Conservation (phyloP, 139 green algal genomes). For the Chlorella ohadii region DNA sequence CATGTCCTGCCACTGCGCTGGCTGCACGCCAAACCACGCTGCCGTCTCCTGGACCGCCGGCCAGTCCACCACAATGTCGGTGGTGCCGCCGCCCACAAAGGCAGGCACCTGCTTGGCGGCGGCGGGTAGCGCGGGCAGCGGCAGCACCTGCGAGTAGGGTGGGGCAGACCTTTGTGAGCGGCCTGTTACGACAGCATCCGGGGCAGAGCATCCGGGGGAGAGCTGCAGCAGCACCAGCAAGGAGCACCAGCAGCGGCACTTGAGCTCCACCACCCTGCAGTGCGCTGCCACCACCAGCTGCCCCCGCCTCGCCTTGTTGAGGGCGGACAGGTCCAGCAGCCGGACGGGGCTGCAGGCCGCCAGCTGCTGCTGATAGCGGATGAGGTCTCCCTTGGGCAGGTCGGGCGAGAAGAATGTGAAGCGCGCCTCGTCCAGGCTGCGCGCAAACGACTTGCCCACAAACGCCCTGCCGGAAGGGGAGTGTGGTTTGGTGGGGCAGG, state of each 20-base stretch:
- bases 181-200: not conserved
- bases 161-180: no score
- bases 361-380: conserved; percentile 64
- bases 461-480: conserved; percentile 62
- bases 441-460: conserved; percentile 67
- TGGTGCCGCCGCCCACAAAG: conserved; percentile 70
- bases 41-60: conserved; percentile 57
- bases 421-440: conserved; percentile 49
- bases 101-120: conserved; percentile 36
- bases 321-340: conserved; percentile 63
- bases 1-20: conserved; percentile 61
- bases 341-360: conserved; percentile 47
- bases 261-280: not conserved
- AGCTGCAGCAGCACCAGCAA: no score
- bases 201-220: not conserved
- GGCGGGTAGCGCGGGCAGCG: conserved; percentile 56
- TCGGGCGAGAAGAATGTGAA: conserved; percentile 79
- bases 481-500: not conserved
- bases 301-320: conserved; percentile 44
- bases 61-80: conserved; percentile 73
- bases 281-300: not conserved
- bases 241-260: not conserved
- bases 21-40: conserved; percentile 54
- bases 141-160: conserved; percentile 41
- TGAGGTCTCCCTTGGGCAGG: conserved; percentile 63